Conservation (phyloP, 2,329 filamentous ascomycete genomes). For the Teratosphaeria gauchensis region DNA sequence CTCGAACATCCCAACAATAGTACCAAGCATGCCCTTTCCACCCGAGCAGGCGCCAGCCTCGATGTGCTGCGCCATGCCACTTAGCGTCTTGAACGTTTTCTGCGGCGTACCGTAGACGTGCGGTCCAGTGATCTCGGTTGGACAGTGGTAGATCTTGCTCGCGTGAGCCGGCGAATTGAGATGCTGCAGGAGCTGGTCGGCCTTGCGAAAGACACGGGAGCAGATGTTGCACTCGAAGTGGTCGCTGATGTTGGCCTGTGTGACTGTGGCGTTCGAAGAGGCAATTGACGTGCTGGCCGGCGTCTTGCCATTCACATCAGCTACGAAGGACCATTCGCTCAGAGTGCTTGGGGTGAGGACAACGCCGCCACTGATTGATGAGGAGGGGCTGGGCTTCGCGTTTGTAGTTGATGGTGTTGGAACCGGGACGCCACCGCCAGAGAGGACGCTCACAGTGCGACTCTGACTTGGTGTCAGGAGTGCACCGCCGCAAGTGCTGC, state of each 20-base stretch:
- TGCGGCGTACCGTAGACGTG: neutral
- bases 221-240: slow-evolving; percentile 8
- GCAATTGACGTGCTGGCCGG: neutral
- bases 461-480: too few species aligned
- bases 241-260: neutral
- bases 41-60: slow-evolving; percentile 7
- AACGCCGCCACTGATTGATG: neutral
- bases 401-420: neutral
- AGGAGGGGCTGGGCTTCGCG: neutral
- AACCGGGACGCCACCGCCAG: neutral
- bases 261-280: neutral
- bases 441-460: neutral
- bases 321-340: neutral
- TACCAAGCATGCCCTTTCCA: neutral
- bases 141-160: slow-evolving; percentile 8
- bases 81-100: slow-evolving; percentile 10
- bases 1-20: slow-evolving; percentile 1
- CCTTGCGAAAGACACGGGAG: slow-evolving; percentile 2
- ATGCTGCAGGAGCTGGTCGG: slow-evolving; percentile 6
- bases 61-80: slow-evolving; percentile 11
- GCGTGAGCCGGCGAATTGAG: slow-evolving; percentile 7
- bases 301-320: too few species aligned
- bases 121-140: neutral
- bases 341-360: neutral
- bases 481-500: too few species aligned